phyloP scores from a whole-genome alignment of 192 early-diverging fungal genomes.

The Coemansia sp. region DNA sequence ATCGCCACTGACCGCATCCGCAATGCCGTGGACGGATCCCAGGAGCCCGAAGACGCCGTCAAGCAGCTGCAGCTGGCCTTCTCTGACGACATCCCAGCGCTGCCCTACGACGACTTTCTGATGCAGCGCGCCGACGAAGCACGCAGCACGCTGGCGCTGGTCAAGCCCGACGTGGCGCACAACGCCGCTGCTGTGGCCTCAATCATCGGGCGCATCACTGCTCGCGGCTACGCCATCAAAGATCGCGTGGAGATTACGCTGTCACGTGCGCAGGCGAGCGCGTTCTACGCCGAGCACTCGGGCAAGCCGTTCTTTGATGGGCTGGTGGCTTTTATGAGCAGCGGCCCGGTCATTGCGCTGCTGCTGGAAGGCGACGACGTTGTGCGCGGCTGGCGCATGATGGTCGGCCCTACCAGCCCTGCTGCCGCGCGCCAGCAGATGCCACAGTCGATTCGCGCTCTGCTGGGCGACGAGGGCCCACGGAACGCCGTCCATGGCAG shows the following conservation, averaged over 20 bases:
- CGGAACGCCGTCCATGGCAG: conserved; percentile 61
- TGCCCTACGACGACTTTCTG: conserved; percentile 49
- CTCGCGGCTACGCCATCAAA: conserved; percentile 50
- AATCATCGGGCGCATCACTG: conserved; percentile 39
- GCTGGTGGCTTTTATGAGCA: conserved; percentile 49
- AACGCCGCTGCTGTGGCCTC: conserved; percentile 22
- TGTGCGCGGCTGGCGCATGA: conserved; percentile 53
- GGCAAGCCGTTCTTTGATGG: conserved; percentile 43
- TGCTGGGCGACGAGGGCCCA: conserved; percentile 42
- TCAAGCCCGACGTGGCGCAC: conserved; percentile 56
- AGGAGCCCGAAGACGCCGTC: conserved; percentile 47
- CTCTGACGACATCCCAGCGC: conserved; percentile 31
- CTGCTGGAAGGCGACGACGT: conserved; percentile 54
- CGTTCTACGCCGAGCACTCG: conserved; percentile 50
- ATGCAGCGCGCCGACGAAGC: conserved; percentile 47
- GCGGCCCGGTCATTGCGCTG: conserved; percentile 55
- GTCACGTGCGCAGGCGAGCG: conserved; percentile 32
- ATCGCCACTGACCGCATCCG: conserved; percentile 57
- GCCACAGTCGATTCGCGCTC: conserved; percentile 54
- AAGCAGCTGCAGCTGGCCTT: conserved; percentile 54
- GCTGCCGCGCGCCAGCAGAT: conserved; percentile 23
- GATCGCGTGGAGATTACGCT: conserved; percentile 42
- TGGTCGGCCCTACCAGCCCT: conserved; percentile 56
- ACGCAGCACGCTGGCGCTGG: conserved; percentile 53
- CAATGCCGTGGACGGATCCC: conserved; percentile 58